Evolutionary conservation across 2,329 filamentous ascomycete species (phyloP), one percentile per base, ranked within the genome.

Genomic region (Talaromyces verruculosus): DNA sequence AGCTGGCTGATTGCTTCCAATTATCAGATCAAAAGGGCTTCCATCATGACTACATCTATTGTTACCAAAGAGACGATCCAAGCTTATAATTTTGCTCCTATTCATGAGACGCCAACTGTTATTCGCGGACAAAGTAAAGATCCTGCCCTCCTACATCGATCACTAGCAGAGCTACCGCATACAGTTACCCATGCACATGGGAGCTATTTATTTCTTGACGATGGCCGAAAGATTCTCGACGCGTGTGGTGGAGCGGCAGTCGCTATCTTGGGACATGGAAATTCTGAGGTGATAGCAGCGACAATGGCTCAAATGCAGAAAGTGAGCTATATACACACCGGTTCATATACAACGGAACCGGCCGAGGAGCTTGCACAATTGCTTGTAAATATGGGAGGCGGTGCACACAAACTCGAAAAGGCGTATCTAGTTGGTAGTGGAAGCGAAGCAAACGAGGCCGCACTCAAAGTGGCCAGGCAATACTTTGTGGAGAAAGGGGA

Each of bases 181-280:
- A 53, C 10, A 15, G 60, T 62, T 13, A 53, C 45, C 22, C 45
- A 53, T 41, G 43, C 60, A 25, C 60, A 80, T 64, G 85, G 84
- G 13, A 80, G 82, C 68, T 84, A 83, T 66, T 74, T 87, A 15
- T 76, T 79, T 47, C 78, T 87, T 1, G 79, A 79, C 69, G 81
- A 83, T 72, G 88, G 88, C 1, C 82, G 84, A 30, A 80, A 78
- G 39, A 84, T 95, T 49, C 83, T 93, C 15, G 91, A 95, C 74
- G 88, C 87, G 28, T 89, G 88, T 53, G 85, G 88, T 33, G 91
- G 91, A 13, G 88, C 91, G 2, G 89, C 88, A 28, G 90, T 92
- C 1, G 82, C 87, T 19, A 88, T 87, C 72, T 80, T 93, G 8
- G 91, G 91, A 5, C 87, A 91, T 71, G 86, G 85, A 37, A 84